Base-by-base conservation (phyloP, 192 early-diverging fungal genomes). In the Phycomyces nitens region DNA sequence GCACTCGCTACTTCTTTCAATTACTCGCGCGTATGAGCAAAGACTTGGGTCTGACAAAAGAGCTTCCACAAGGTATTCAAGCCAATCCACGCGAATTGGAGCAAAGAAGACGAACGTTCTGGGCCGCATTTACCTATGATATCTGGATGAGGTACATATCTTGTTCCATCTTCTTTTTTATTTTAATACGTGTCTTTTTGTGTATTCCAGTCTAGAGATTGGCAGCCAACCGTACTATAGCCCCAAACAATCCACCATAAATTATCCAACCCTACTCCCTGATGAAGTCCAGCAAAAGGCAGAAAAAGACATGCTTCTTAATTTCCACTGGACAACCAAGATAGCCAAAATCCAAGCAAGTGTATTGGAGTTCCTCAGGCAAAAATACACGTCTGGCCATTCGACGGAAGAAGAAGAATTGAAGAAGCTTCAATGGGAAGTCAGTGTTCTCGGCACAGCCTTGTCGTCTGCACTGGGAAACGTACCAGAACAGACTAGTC, bases 1-100 rank as follows among this genome's bases (percentile, higher is more conserved):
- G 80, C 41, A 81, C 77, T 12, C 71, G 77, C 57, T 74, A 76
- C 72, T 77, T 74, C 27, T 74, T 78, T 22, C 53, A 65, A 16
- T 57, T 57, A 12, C 44, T 56, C 44, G 64, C 56, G 0, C 53
- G 56, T 5, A 57, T 65, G 55, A 26, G 24, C 15, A 65, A 58
- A 29, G 64, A 65, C 22, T 3, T 65, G 0, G 64, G 56, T 1
- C 26, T 65, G 2, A 24, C 9, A 3, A 53, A 49, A 18, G 56
- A 40, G 15, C 39, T 56, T 40, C 18, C 8, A 9, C 12, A 20
- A 9, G 15, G 53, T 26, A 44, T 22, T n/a, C 43, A 23, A 2
- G 53, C 18, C 9, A 5, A 29, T 41, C 34, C 47, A 3, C 27
- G 27, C 8, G 41, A 57, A 34, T 40, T 61, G 20, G 66, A 68